Conservation (phyloP, 768 basidiomycete species). For the Cystofilobasidium bisporidii region DNA sequence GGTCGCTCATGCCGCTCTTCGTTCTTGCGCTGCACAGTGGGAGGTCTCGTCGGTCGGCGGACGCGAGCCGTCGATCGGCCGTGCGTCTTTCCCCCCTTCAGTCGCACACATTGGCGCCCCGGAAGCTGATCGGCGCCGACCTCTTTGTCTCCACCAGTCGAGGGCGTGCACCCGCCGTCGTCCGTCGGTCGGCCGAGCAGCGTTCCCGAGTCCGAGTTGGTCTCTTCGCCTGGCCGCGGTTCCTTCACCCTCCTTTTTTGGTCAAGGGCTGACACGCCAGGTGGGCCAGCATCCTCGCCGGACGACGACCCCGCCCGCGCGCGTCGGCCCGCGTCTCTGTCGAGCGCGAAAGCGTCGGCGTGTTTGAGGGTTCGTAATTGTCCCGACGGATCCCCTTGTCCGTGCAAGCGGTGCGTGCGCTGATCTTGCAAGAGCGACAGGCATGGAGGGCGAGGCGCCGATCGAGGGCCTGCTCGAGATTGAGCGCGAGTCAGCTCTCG, state of each 20-base stretch:
- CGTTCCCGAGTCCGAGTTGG: constrained; percentile 5
- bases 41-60: neutral
- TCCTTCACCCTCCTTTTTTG: neutral
- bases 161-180: constrained; percentile 3
- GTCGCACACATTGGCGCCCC: too few species aligned
- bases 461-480: neutral
- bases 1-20: too few species aligned
- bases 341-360: constrained; percentile 12
- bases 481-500: neutral
- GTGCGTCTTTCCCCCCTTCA: neutral
- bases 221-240: neutral
- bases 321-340: constrained; percentile 1
- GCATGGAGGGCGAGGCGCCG: neutral
- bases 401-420: too few species aligned
- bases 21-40: neutral
- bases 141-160: neutral
- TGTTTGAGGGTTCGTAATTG: neutral
- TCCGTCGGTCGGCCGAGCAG: constrained; percentile 14
- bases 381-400: too few species aligned
- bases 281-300: neutral
- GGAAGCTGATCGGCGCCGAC: too few species aligned
- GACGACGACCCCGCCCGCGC: constrained; percentile 4
- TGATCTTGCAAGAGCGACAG: too few species aligned
- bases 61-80: neutral
- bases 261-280: too few species aligned